Base-by-base conservation (phyloP, 306 rosid genomes). In the Luffa acutangula region DNA sequence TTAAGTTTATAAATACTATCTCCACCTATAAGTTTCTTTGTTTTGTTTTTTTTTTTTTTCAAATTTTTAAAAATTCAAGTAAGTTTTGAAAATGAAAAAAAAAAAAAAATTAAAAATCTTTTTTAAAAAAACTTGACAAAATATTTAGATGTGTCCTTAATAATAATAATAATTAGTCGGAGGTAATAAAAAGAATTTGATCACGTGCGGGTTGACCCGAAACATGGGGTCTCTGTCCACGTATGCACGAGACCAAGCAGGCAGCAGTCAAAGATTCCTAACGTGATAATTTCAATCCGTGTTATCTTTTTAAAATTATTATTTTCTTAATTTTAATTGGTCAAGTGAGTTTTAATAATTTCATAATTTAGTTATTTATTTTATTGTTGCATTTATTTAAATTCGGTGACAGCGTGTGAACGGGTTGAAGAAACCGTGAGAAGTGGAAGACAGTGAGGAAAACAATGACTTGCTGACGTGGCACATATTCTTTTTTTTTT, bases 391-490 rank as follows among this genome's bases (percentile, higher is more conserved):
- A 70, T 43, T 43, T 70, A 43, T 70, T 73, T 48, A 73, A 71
- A 46, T 2, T 73, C 10, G 43, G 11, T 31, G 77, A 57, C 76
- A 71, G 57, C 57, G 57, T 71, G 76, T 71, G 76, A 71, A 71
- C 39, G 57, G 20, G n/a, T 71, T 71, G 20, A 71, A 71, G 41
- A 67, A 67, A 42, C 12, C 15, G 18, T 18, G 18, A 5, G 9
- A 73, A 73, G 60, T 73, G 77, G 77, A 49, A 73, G 43, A 49
- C 77, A 48, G 59, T 45, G 76, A 21, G n/a, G 57, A 70, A 70
- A 70, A 70, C 76, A 70, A 70, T 45, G 49, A 45, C 20, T 3
- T 46, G 76, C 57, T 13, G 57, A 71, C 57, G 54, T 45, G 76
- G 57, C 76, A 71, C 54, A 45, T 20, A 13, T 46, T 71, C 54